phyloP scores from a whole-genome alignment of 371 early-diverging fungal species.

The Zopfochytrium polystomum region DNA sequence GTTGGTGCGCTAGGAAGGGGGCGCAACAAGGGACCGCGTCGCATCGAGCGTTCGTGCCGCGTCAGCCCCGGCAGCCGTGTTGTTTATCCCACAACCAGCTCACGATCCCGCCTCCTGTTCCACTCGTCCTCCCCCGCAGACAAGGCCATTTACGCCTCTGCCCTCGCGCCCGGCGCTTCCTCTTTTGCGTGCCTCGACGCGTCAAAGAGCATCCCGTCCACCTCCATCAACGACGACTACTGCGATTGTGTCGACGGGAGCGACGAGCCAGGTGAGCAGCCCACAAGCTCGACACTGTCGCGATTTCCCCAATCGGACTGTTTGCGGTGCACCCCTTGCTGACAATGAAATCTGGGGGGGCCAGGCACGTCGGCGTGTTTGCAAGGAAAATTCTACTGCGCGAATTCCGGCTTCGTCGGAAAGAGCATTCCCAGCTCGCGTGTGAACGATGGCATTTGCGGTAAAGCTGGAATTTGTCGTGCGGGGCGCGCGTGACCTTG shows the following conservation, averaged over 20 bases:
- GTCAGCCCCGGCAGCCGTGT: too few species aligned
- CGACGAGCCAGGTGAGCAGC: constrained; percentile 90
- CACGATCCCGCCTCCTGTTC: background rate
- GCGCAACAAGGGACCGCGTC: too few species aligned
- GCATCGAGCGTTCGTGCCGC: too few species aligned
- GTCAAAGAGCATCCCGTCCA: constrained; percentile 57
- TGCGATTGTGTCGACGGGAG: constrained; percentile 90
- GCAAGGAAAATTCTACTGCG: constrained; percentile 75
- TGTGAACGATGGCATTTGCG: constrained; percentile 93
- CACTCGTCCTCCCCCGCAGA: background rate
- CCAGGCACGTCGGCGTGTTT: constrained; percentile 87
- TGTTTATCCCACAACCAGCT: background rate
- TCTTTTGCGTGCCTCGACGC: constrained; percentile 75
- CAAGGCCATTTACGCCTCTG: background rate
- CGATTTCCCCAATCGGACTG: too few species aligned
- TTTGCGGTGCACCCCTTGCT: too few species aligned
- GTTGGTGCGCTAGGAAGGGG: too few species aligned
- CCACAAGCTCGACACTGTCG: too few species aligned
- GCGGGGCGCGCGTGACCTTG: background rate
- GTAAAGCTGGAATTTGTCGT: constrained; percentile 29
- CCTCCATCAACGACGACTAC: constrained; percentile 83
- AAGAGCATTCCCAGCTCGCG: constrained; percentile 66
- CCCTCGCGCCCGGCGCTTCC: background rate
- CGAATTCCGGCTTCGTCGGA: constrained; percentile 74
- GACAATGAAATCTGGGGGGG: too few species aligned